Percentiles rank a stretch among this genome's conserved stretches.
Evolutionary conservation across 2,329 filamentous ascomycete species (phyloP).

Genomic region (Domatiomyces catenatus): DNA sequence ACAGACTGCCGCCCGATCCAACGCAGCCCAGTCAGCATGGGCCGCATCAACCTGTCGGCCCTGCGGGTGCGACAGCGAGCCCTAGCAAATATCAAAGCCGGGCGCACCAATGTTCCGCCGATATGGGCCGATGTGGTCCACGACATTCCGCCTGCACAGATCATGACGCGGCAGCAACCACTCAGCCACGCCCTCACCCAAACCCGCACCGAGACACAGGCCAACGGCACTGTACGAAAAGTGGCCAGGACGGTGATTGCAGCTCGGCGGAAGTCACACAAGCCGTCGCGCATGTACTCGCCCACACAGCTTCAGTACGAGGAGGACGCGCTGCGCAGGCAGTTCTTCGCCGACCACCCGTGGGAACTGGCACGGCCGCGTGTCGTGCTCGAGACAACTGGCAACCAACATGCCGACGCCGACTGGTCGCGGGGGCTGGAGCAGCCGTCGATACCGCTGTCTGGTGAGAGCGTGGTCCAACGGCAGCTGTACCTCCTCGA

Average conservation of each 20-base stretch:
- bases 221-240: slow-evolving; percentile 11
- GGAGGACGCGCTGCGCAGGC: slow-evolving; percentile 64
- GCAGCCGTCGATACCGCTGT: slow-evolving; percentile 60
- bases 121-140: slow-evolving; percentile 42
- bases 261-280: slow-evolving; percentile 7
- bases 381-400: slow-evolving; percentile 70
- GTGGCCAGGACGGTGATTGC: slow-evolving; percentile 3
- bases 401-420: slow-evolving; percentile 58
- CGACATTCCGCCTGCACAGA: slow-evolving; percentile 44
- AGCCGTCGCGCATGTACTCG: slow-evolving; percentile 53
- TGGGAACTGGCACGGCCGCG: slow-evolving; percentile 90
- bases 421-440: slow-evolving; percentile 44
- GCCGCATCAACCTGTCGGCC: slow-evolving; percentile 32
- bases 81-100: slow-evolving; percentile 24
- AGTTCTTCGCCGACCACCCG: slow-evolving; percentile 86
- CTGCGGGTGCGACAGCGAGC: slow-evolving; percentile 31
- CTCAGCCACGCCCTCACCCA: slow-evolving; percentile 29
- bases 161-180: slow-evolving; percentile 43
- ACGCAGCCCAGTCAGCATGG: slow-evolving; percentile 21
- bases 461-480: slow-evolving; percentile 86
- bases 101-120: slow-evolving; percentile 24
- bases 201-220: slow-evolving; percentile 24
- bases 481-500: slow-evolving; percentile 76
- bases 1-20: no score
- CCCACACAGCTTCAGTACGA: slow-evolving; percentile 64